These are phyloP conservation scores for Calamus simplicifolius DNA, from an alignment of 176 grass and related monocot genomes.

Conservation along the genomic window DNA sequence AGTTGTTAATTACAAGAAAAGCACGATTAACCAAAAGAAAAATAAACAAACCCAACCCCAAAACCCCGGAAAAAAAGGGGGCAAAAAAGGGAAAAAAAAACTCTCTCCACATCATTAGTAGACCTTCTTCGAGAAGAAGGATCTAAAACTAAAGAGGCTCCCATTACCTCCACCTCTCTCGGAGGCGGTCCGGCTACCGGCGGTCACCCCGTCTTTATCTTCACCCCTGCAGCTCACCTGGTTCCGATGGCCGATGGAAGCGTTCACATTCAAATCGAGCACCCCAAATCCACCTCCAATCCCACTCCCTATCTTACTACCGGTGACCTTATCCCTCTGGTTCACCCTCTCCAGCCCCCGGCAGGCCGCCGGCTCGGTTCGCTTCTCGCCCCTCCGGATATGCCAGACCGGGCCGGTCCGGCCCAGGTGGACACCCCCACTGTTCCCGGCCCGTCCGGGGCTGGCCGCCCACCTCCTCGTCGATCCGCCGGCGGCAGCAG, in stretches of 20 bases:
- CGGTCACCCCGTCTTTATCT: constrained; percentile 16
- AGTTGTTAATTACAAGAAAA: no score
- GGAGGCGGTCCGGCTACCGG: not conserved
- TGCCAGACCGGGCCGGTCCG: constrained; percentile 80
- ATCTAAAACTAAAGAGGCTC: constrained; percentile 43
- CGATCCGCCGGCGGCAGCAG: constrained; percentile 6
- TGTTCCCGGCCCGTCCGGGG: constrained; percentile 32
- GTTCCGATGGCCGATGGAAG: constrained; percentile 64
- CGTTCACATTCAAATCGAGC: constrained; percentile 65
- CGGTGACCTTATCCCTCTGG: constrained; percentile 15
- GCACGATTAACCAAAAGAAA: no score
- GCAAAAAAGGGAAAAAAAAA: no score
- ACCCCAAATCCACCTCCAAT: constrained; percentile 26
- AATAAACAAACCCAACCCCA: no score
- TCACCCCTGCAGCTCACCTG: constrained; percentile 47
- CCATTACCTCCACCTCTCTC: constrained; percentile 7
- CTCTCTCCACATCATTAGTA: constrained; percentile 21
- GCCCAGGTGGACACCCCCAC: constrained; percentile 45
- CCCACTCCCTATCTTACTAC: not conserved
- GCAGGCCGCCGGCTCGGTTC: constrained; percentile 12
- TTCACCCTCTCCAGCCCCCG: not conserved
- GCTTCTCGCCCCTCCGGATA: constrained; percentile 6
- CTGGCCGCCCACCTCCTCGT: constrained; percentile 47
- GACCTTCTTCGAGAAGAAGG: constrained; percentile 80
- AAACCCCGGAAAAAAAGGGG: no score